Conservation (phyloP, 2,329 filamentous ascomycete species). For the Claviceps maximensis region DNA sequence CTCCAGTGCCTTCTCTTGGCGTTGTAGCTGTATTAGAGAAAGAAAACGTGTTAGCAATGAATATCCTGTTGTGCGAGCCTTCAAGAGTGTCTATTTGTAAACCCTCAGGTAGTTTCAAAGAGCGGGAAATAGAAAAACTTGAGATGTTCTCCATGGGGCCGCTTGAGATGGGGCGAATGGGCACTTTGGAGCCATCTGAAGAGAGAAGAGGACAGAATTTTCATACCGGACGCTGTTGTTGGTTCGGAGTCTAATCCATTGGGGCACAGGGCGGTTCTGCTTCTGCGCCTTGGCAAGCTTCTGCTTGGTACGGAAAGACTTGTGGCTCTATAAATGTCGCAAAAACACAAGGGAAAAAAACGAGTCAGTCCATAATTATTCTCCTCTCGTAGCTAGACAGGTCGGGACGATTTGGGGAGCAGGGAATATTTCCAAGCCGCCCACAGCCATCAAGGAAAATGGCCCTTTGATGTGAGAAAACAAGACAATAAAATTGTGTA, state of each 20-base stretch:
- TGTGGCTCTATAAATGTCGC: constrained; percentile 63
- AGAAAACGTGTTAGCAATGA: constrained; percentile 8
- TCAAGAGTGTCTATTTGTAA: too few relatives aligned
- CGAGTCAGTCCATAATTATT: constrained; percentile 2
- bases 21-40: constrained; percentile 66
- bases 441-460: not conserved
- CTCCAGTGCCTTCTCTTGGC: constrained; percentile 99
- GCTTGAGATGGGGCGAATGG: not conserved
- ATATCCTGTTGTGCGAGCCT: not conserved
- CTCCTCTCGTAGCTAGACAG: not conserved
- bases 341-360: not conserved
- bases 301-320: constrained; percentile 99
- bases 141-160: not conserved
- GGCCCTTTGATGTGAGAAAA: not conserved
- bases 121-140: not conserved
- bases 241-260: constrained; percentile 98
- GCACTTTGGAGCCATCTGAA: not conserved
- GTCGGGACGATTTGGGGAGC: not conserved
- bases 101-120: not conserved
- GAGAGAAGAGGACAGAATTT: constrained; percentile 1
- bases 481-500: not conserved
- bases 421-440: not conserved
- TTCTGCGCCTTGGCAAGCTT: constrained; percentile 99
- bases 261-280: constrained; percentile 99
- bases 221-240: constrained; percentile 98